phyloP scores from a whole-genome alignment of 495 filamentous ascomycete genomes.

The Neurospora intermedia region DNA sequence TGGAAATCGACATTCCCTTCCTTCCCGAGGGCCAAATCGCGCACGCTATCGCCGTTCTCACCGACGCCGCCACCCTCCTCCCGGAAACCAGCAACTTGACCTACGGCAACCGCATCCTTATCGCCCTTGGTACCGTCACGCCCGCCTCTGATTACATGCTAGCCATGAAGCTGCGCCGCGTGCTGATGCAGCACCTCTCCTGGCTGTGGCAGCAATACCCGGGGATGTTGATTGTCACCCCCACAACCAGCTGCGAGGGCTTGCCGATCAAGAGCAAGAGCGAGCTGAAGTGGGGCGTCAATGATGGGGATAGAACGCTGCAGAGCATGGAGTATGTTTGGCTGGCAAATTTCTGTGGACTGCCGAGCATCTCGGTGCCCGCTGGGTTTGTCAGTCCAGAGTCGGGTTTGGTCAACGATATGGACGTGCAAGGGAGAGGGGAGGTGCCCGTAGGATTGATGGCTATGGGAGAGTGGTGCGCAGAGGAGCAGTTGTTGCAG shows the following conservation, averaged over 20 bases:
- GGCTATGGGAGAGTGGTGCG: slow-evolving; percentile 75
- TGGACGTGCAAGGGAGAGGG: slow-evolving; percentile 23
- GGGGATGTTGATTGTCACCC: slow-evolving; percentile 64
- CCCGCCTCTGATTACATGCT: slow-evolving; percentile 57
- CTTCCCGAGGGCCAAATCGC: slow-evolving; percentile 65
- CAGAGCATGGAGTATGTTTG: slow-evolving; percentile 78
- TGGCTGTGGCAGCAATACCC: slow-evolving; percentile 60
- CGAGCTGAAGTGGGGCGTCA: slow-evolving; percentile 52
- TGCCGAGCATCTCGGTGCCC: slow-evolving; percentile 59
- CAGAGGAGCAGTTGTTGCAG: slow-evolving; percentile 57
- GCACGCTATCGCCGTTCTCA: slow-evolving; percentile 70
- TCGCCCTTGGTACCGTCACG: slow-evolving; percentile 53
- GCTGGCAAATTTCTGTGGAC: slow-evolving; percentile 72
- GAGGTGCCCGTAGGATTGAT: slow-evolving; percentile 67
- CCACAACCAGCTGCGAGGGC: slow-evolving; percentile 63
- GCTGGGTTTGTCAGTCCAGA: slow-evolving; percentile 47
- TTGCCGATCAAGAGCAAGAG: slow-evolving; percentile 46
- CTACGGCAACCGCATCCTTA: slow-evolving; percentile 58
- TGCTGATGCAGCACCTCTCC: slow-evolving; percentile 72
- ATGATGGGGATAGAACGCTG: slow-evolving; percentile 57
- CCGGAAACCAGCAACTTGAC: slow-evolving; percentile 37
- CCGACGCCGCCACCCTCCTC: slow-evolving; percentile 46
- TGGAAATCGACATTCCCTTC: slow-evolving; percentile 63
- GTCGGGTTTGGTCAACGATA: slow-evolving; percentile 14
- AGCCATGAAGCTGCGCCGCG: slow-evolving; percentile 63